Percentiles rank a stretch among this genome's conserved stretches.
phyloP scores from a whole-genome alignment of 176 grass and related monocot genomes.

The Oryza brachyantha region DNA sequence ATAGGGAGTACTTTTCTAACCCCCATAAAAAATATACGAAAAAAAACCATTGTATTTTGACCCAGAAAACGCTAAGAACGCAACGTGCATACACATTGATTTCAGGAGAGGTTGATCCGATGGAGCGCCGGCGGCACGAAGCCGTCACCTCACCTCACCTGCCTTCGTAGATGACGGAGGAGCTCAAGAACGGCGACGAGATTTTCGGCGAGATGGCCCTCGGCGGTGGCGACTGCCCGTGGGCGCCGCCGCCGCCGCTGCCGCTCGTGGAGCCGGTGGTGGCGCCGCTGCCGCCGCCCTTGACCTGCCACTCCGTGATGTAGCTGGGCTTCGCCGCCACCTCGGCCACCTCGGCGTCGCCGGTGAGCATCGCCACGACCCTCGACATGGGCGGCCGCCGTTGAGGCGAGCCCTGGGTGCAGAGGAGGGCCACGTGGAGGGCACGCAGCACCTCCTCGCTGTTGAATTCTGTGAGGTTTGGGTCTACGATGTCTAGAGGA shows the following conservation, averaged over 20 bases:
- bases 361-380: conserved; percentile 57
- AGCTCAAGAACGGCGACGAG: conserved; percentile 27
- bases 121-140: neutral
- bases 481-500: conserved; percentile 52
- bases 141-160: conserved; percentile 33
- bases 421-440: conserved; percentile 58
- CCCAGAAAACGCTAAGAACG: too few relatives aligned
- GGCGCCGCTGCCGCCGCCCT: conserved; percentile 23
- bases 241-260: too few relatives aligned
- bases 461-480: conserved; percentile 37
- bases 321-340: conserved; percentile 59
- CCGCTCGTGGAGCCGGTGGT: too few relatives aligned
- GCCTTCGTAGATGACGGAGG: too few relatives aligned
- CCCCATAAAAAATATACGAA: too few relatives aligned
- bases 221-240: neutral
- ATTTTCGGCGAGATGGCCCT: too few relatives aligned
- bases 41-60: too few relatives aligned
- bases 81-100: too few relatives aligned
- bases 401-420: conserved; percentile 61
- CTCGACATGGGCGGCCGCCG: conserved; percentile 74
- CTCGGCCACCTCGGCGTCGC: conserved; percentile 36
- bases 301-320: conserved; percentile 73
- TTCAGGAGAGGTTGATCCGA: too few relatives aligned
- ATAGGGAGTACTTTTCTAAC: too few relatives aligned
- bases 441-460: conserved; percentile 39